These are phyloP conservation scores for Polytrichum commune DNA, from an alignment of 225 moss, liverwort and hornwort genomes.

Conservation along the genomic window DNA sequence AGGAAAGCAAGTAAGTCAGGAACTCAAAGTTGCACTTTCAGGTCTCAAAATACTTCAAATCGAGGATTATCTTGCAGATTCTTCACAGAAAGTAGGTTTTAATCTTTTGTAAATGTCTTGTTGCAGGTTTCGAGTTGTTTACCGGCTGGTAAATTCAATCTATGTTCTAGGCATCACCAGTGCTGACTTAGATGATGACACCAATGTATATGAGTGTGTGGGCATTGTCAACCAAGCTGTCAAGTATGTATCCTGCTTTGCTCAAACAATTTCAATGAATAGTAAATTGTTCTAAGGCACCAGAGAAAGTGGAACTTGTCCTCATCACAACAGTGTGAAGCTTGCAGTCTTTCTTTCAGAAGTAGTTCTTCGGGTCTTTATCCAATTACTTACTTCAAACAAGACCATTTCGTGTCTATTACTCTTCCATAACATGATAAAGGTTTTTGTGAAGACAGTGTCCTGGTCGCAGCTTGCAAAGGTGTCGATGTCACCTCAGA, in stretches of 20 bases:
- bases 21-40: no score
- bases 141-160: constrained; percentile 88
- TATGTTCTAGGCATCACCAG: constrained; percentile 98
- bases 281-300: neutral
- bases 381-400: no score
- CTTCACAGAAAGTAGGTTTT: constrained; percentile 4
- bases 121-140: constrained; percentile 90
- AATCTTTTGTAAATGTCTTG: constrained; percentile 1
- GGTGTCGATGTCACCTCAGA: constrained; percentile 97
- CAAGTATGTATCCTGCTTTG: constrained; percentile 44
- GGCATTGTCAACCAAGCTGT: constrained; percentile 99
- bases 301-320: neutral
- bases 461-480: constrained; percentile 99
- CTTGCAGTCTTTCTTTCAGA: no score
- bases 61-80: no score
- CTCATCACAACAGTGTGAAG: no score
- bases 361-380: no score
- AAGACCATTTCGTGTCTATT: no score
- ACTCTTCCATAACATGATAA: neutral
- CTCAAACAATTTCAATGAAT: neutral
- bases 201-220: constrained; percentile 96
- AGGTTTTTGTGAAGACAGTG: constrained; percentile 55
- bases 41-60: no score
- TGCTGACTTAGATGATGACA: constrained; percentile 96
- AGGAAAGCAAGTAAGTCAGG: constrained; percentile 92